A percentile compares a stretch with the other conserved stretches of the same genome.
Evolutionary conservation across 2,329 filamentous ascomycete species (phyloP).

Genomic region (Colletotrichum costaricense): DNA sequence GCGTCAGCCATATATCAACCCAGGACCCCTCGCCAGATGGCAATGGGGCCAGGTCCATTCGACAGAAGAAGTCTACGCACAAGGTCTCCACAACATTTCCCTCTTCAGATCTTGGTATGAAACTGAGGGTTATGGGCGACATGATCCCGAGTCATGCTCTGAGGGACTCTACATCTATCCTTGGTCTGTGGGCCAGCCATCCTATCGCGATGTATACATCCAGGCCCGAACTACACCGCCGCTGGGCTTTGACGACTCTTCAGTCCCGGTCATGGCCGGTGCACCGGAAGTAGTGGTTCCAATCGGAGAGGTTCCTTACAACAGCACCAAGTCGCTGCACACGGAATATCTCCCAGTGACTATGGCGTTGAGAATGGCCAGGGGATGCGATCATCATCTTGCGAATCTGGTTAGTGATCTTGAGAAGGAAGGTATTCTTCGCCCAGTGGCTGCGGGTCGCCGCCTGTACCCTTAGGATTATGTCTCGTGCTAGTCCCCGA

Average conservation of each 20-base stretch:
- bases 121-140: conserved; percentile 32
- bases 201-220: conserved; percentile 28
- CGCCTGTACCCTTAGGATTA: not conserved
- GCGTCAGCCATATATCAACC: conserved; percentile 49
- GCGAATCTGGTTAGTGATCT: conserved; percentile 12
- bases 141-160: conserved; percentile 28
- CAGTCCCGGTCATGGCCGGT: conserved; percentile 1
- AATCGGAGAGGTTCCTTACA: conserved; percentile 11
- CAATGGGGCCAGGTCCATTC: conserved; percentile 40
- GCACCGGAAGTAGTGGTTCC: conserved; percentile 22
- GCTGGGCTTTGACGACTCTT: conserved; percentile 11
- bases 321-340: conserved; percentile 2
- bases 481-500: not conserved
- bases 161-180: conserved; percentile 33
- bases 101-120: conserved; percentile 28
- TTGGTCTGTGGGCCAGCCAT: conserved; percentile 8
- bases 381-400: conserved; percentile 28
- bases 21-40: conserved; percentile 47
- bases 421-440: conserved; percentile 6
- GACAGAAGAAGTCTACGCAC: conserved; percentile 25
- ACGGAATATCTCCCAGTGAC: conserved; percentile 14
- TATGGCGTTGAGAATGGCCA: conserved; percentile 23
- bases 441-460: not conserved
- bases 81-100: conserved; percentile 24
- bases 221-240: conserved; percentile 7